phyloP scores from a whole-genome alignment of 768 basidiomycete species.

The Suillus plorans region DNA sequence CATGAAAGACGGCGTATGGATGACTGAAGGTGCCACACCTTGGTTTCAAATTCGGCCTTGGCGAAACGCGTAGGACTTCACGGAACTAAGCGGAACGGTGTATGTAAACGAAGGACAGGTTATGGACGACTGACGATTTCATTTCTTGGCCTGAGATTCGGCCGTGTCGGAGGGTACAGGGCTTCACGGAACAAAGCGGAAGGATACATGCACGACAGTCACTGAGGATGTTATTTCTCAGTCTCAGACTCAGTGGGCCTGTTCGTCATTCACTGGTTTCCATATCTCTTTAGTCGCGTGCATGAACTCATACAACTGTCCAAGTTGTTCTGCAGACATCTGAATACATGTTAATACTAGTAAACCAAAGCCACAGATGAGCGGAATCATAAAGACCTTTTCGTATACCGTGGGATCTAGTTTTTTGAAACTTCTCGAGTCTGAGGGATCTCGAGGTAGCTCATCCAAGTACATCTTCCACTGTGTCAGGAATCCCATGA shows the following conservation, averaged over 20 bases:
- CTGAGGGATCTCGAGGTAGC: conserved; percentile 45
- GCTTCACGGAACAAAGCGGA: not conserved
- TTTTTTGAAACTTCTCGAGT: conserved; percentile 54
- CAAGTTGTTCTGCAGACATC: conserved; percentile 91
- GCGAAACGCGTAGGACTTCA: not conserved
- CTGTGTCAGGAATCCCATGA: conserved; percentile 93
- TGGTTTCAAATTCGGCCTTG: not conserved
- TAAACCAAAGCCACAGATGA: not conserved
- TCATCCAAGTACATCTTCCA: conserved; percentile 93
- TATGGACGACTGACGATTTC: not conserved
- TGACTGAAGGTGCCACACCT: not conserved
- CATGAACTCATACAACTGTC: conserved; percentile 95
- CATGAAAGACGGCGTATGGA: not conserved
- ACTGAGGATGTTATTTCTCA: not conserved
- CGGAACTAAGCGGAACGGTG: not conserved
- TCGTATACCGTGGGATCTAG: conserved; percentile 73
- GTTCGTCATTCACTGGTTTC: conserved; percentile 51
- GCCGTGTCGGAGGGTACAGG: not conserved
- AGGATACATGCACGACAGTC: not conserved
- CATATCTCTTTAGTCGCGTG: conserved; percentile 86
- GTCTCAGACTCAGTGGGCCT: not conserved
- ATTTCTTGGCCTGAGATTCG: not conserved
- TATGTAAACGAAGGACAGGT: not conserved
- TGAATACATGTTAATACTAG: conserved; percentile 26
- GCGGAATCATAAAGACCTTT: conserved; percentile 50